Conservation (phyloP, 176 grass and related monocot species). For the Triticum turgidum region DNA sequence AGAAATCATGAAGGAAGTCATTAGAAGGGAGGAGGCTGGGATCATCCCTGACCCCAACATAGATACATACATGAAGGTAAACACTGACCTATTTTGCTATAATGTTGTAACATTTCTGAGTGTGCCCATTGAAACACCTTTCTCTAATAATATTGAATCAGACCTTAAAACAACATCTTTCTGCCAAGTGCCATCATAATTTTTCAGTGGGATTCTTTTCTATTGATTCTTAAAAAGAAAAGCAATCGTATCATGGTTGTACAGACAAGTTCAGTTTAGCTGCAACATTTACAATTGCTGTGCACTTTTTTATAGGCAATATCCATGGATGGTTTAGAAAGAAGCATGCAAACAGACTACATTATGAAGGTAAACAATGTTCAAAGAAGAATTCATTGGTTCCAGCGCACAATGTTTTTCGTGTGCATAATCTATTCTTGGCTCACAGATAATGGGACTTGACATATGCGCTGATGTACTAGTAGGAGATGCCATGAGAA, state of each 20-base stretch:
- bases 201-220: background rate
- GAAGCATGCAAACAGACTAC: conserved; percentile 85
- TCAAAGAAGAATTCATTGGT: background rate
- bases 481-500: conserved; percentile 80
- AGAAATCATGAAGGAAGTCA: conserved; percentile 67
- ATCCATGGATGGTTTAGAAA: conserved; percentile 71
- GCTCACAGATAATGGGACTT: conserved; percentile 81
- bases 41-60: conserved; percentile 72
- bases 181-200: background rate
- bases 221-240: background rate
- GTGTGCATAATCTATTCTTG: background rate
- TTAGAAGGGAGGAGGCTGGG: conserved; percentile 65
- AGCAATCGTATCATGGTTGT: background rate
- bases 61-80: conserved; percentile 91
- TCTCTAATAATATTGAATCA: background rate
- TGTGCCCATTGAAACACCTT: background rate
- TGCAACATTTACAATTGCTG: background rate
- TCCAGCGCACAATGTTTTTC: background rate
- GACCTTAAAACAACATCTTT: background rate
- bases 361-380: conserved; percentile 72
- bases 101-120: background rate
- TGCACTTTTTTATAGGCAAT: conserved; percentile 47
- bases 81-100: background rate
- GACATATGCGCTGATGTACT: conserved; percentile 74
- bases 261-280: background rate